Evolutionary conservation across 495 filamentous ascomycete species (phyloP), one percentile per base, ranked within the genome.

Genomic region (Lasiosphaeria ovina): DNA sequence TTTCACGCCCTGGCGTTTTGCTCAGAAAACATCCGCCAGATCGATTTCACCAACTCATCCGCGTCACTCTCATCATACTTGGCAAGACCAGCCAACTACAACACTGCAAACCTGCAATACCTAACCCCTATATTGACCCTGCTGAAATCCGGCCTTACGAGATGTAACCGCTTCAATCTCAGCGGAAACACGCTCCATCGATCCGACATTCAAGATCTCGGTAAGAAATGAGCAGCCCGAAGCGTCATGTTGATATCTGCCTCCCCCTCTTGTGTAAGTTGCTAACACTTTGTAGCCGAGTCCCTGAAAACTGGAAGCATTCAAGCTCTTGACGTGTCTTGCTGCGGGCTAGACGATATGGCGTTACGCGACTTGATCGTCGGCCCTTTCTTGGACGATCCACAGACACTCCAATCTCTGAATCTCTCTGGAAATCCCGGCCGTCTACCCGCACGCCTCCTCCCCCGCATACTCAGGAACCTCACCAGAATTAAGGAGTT

Each of bases 391-490:
- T 35, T 61, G 8, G 62, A 62, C n/a, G 35, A 55, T 8, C 53
- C 62, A 12, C 61, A 58, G 16, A 34, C 54, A 17, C 53, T 73
- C 12, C 58, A 69, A 64, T 14, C 78, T 89, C 17, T 95, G 87
- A 74, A 85, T 81, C 54, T 85, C 80, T 62, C 84, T 87, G 69
- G 79, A 84, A 67, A 97, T 87, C 7, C 90, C 85, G 70, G 87
- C 88, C 57, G 90, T 87, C 72, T 96, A 87, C 62, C 65, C 0
- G 63, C 62, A 16, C 51, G 54, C 31, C 53, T 68, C n/a, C 16
- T 73, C 5, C 64, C 67, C 9, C 58, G 63, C 3, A 55, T 73
- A 31, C 33, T 72, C 3, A 33, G 53, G 6, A 58, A 60, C 16
- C 58, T 73, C 17, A n/a, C 47, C 3, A 61, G 70, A 11, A 65